phyloP scores from a whole-genome alignment of 768 basidiomycete genomes.

The Mycena belliarum region DNA sequence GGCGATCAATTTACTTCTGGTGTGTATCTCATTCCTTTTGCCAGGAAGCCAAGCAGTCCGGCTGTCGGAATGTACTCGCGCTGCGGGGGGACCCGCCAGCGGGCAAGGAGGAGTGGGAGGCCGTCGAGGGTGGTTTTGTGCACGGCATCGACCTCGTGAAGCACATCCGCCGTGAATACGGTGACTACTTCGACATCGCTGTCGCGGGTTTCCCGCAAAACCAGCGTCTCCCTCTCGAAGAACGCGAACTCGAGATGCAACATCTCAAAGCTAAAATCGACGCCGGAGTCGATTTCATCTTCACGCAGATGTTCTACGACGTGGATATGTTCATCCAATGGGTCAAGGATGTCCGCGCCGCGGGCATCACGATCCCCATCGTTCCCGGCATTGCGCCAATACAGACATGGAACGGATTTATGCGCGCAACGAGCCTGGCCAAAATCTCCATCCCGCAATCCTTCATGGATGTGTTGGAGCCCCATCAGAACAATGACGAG shows the following conservation, averaged over 20 bases:
- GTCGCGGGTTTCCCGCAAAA: slow-evolving; percentile 92
- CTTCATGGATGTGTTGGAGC: slow-evolving; percentile 78
- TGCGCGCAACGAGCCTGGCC: slow-evolving; percentile 76
- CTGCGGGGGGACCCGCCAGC: slow-evolving; percentile 90
- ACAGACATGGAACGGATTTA: slow-evolving; percentile 95
- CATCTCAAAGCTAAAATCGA: slow-evolving; percentile 92
- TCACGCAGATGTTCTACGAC: slow-evolving; percentile 99
- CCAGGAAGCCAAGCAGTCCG: slow-evolving; percentile 86
- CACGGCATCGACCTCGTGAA: slow-evolving; percentile 91
- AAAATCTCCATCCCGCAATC: slow-evolving; percentile 76
- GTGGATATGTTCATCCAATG: slow-evolving; percentile 88
- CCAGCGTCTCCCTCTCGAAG: slow-evolving; percentile 68
- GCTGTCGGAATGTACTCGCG: slow-evolving; percentile 91
- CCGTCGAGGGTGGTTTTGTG: slow-evolving; percentile 86
- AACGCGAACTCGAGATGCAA: slow-evolving; percentile 75
- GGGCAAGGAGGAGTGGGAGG: slow-evolving; percentile 90
- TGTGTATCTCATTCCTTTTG: slow-evolving; percentile 6
- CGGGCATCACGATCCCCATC: slow-evolving; percentile 87
- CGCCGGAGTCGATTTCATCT: slow-evolving; percentile 89
- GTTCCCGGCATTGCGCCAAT: slow-evolving; percentile 95
- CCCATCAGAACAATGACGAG: slow-evolving; percentile 90
- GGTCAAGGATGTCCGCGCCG: slow-evolving; percentile 80
- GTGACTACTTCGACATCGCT: slow-evolving; percentile 94
- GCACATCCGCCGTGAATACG: slow-evolving; percentile 81
- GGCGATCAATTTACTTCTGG: background rate